Conservation (phyloP, 345 rosid species). For the Sonneratia alba region DNA sequence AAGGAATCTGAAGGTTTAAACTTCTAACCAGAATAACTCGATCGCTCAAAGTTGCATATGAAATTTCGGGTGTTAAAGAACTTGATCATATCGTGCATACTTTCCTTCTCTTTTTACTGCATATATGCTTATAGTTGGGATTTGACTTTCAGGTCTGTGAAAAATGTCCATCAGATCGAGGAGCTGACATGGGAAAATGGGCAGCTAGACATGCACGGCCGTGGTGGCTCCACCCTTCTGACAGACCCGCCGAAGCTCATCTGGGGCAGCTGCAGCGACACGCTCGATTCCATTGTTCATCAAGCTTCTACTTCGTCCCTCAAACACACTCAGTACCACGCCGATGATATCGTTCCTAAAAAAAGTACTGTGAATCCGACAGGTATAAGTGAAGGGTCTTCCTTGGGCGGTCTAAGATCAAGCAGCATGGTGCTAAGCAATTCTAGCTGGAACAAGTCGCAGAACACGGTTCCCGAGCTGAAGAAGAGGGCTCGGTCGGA, state of each 20-base stretch:
- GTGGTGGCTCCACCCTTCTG: conserved; percentile 29
- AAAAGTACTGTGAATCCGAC: not conserved
- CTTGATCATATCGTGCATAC: no score
- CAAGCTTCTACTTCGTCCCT: conserved; percentile 48
- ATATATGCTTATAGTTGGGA: not conserved
- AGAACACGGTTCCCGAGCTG: not conserved
- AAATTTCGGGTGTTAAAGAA: no score
- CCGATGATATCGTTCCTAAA: not conserved
- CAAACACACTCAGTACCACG: not conserved
- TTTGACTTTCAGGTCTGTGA: conserved; percentile 29
- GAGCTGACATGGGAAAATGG: conserved; percentile 93
- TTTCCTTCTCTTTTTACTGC: no score
- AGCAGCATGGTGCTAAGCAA: not conserved
- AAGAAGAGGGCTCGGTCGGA: conserved; percentile 26
- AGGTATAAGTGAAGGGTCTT: not conserved
- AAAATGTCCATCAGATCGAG: conserved; percentile 42
- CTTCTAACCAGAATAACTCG: not conserved
- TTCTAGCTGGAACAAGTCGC: not conserved
- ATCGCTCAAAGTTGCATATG: not conserved
- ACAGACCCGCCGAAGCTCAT: conserved; percentile 24
- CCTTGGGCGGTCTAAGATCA: not conserved
- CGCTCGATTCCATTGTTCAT: conserved; percentile 89
- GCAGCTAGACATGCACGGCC: conserved; percentile 58
- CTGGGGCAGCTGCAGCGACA: conserved; percentile 29
- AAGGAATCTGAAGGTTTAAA: not conserved